Evolutionary conservation across 2,329 filamentous ascomycete genomes (phyloP).

Genomic region (Mycosphaerella sp.): DNA sequence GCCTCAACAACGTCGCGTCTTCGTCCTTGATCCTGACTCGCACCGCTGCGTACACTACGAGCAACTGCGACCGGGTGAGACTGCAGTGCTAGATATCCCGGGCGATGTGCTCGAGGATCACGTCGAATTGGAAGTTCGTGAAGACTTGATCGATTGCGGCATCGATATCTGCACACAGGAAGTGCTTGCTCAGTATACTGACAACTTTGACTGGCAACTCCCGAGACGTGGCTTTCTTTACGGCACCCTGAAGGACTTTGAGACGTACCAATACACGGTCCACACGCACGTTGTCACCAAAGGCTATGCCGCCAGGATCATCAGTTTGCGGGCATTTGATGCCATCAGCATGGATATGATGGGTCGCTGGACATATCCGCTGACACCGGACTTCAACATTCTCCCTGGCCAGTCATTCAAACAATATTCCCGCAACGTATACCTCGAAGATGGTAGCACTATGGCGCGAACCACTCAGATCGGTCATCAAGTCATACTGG

Average conservation of each 20-base stretch:
- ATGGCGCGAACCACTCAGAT: slow-evolving; percentile 66
- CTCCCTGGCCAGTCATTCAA: slow-evolving; percentile 70
- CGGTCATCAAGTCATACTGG: slow-evolving; percentile 64
- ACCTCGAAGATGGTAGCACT: slow-evolving; percentile 63
- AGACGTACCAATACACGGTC: slow-evolving; percentile 94
- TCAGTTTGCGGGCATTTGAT: slow-evolving; percentile 83
- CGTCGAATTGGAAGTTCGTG: slow-evolving; percentile 71
- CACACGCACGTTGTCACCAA: slow-evolving; percentile 79
- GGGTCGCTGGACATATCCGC: slow-evolving; percentile 77
- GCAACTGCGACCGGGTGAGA: slow-evolving; percentile 67
- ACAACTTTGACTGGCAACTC: slow-evolving; percentile 94
- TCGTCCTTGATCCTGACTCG: slow-evolving; percentile 74
- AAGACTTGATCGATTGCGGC: slow-evolving; percentile 85
- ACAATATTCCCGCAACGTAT: slow-evolving; percentile 61
- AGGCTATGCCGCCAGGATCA: slow-evolving; percentile 79
- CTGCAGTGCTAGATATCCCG: slow-evolving; percentile 61
- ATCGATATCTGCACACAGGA: slow-evolving; percentile 98
- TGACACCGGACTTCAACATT: slow-evolving; percentile 84
- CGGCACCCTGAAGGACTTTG: slow-evolving; percentile 91
- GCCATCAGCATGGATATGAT: slow-evolving; percentile 82
- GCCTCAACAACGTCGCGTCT: slow-evolving; percentile 69
- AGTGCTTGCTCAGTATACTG: slow-evolving; percentile 88
- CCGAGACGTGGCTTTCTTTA: slow-evolving; percentile 83
- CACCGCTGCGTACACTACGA: slow-evolving; percentile 89
- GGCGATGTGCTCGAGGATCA: slow-evolving; percentile 67